These are phyloP conservation scores for Moesziomyces aphidis DNA, from an alignment of 1,284 basidiomycete genomes.

Conservation along the genomic window DNA sequence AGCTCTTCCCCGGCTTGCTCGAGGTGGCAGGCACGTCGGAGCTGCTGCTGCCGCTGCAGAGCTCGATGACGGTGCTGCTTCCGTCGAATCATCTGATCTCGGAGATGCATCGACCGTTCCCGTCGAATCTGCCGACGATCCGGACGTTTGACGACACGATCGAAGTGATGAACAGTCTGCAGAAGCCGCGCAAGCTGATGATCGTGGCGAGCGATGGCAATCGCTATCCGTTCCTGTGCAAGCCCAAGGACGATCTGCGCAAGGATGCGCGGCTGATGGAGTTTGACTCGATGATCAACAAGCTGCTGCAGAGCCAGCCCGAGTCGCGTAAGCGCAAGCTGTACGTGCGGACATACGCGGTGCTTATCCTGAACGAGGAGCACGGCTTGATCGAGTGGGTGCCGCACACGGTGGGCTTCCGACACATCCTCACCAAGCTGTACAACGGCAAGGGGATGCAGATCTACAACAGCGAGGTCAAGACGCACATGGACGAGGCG, in stretches of 20 bases:
- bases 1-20: conserved; percentile 55
- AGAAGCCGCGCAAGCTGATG: conserved; percentile 90
- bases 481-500: conserved; percentile 74
- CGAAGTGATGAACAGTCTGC: conserved; percentile 91
- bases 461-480: conserved; percentile 72
- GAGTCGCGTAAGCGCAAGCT: conserved; percentile 75
- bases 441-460: conserved; percentile 72
- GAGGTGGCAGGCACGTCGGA: conserved; percentile 47
- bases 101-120: conserved; percentile 84
- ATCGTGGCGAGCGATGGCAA: conserved; percentile 86
- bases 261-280: conserved; percentile 99
- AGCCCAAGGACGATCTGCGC: conserved; percentile 96
- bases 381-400: conserved; percentile 99
- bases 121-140: conserved; percentile 81
- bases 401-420: conserved; percentile 87
- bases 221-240: conserved; percentile 91
- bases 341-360: conserved; percentile 80
- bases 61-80: conserved; percentile 88
- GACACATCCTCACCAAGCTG: conserved; percentile 80
- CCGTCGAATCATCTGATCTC: conserved; percentile 70
- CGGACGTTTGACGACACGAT: conserved; percentile 76
- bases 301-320: conserved; percentile 90
- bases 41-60: conserved; percentile 82
- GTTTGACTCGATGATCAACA: conserved; percentile 98
- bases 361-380: conserved; percentile 95